A percentile compares a stretch with the other conserved stretches of the same genome.
Conservation (phyloP, 768 basidiomycete species). For the Lactifluus rugatus region DNA sequence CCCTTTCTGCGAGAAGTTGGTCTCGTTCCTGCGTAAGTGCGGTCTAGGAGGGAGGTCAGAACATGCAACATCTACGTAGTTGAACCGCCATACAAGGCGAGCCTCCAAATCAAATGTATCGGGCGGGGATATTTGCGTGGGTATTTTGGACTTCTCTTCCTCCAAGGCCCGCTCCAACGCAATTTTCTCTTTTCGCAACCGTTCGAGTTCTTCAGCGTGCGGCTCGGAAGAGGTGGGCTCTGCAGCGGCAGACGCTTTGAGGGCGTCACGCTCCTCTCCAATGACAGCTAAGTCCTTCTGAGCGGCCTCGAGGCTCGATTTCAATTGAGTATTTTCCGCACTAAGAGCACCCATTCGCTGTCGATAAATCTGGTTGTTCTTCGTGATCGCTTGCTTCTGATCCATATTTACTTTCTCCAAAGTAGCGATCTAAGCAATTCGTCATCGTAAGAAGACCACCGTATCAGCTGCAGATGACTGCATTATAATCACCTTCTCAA, state of each 20-base stretch:
- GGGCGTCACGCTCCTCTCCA: conserved; percentile 23
- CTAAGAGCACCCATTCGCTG: conserved; percentile 14
- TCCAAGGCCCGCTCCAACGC: conserved; percentile 32
- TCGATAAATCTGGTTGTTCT: conserved; percentile 18
- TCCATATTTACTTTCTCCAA: conserved; percentile 14
- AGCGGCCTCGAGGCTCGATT: conserved; percentile 17
- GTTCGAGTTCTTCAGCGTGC: conserved; percentile 23
- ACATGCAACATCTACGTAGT: background rate
- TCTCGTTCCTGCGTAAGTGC: conserved; percentile 51
- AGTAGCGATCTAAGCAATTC: conserved; percentile 14
- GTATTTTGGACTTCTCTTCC: conserved; percentile 27
- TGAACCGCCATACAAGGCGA: conserved; percentile 27
- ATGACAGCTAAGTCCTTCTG: conserved; percentile 21
- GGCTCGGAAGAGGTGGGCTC: conserved; percentile 4
- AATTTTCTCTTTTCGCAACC: conserved; percentile 29
- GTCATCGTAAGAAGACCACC: background rate
- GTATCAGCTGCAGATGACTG: too few relatives aligned
- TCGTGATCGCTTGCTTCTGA: conserved; percentile 11
- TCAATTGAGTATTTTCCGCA: conserved; percentile 15
- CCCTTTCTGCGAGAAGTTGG: conserved; percentile 50
- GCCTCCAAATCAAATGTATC: conserved; percentile 21
- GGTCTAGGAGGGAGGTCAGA: conserved; percentile 29
- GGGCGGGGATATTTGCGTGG: conserved; percentile 3
- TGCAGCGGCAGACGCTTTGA: conserved; percentile 29
- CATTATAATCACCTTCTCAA: conserved; percentile 20